These are phyloP conservation scores for Solanum ossicruentum DNA, from an alignment of 257 asterid species.

Conservation along the genomic window DNA sequence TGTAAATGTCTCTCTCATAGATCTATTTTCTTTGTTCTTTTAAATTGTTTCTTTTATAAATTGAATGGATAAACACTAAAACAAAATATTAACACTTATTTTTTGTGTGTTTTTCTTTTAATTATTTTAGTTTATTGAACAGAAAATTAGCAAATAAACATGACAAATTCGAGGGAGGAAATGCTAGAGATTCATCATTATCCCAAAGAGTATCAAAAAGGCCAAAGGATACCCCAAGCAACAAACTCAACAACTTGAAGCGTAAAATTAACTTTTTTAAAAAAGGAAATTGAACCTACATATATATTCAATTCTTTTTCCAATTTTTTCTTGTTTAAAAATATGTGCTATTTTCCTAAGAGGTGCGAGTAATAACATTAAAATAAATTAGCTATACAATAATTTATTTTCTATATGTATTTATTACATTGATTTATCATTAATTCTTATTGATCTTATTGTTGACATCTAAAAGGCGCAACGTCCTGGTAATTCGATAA, in stretches of 20 bases:
- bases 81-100: too few relatives aligned
- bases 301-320: not conserved
- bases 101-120: too few relatives aligned
- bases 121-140: too few relatives aligned
- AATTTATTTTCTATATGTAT: not conserved
- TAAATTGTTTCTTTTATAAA: too few relatives aligned
- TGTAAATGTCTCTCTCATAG: too few relatives aligned
- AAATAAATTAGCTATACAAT: not conserved
- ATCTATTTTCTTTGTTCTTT: too few relatives aligned
- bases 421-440: not conserved
- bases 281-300: not conserved
- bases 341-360: not conserved
- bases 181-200: not conserved
- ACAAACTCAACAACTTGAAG: constrained; percentile 53
- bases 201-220: constrained; percentile 11
- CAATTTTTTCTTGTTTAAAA: not conserved
- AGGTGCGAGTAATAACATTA: not conserved
- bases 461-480: too few relatives aligned
- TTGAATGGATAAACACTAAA: too few relatives aligned
- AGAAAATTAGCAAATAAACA: too few relatives aligned
- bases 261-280: constrained; percentile 9
- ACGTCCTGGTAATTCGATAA: too few relatives aligned
- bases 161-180: too few relatives aligned
- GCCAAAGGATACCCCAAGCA: constrained; percentile 41
- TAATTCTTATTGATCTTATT: not conserved